These are phyloP conservation scores for Nakazawaea populi DNA, from an alignment of 805 yeast genomes.

Conservation along the genomic window DNA sequence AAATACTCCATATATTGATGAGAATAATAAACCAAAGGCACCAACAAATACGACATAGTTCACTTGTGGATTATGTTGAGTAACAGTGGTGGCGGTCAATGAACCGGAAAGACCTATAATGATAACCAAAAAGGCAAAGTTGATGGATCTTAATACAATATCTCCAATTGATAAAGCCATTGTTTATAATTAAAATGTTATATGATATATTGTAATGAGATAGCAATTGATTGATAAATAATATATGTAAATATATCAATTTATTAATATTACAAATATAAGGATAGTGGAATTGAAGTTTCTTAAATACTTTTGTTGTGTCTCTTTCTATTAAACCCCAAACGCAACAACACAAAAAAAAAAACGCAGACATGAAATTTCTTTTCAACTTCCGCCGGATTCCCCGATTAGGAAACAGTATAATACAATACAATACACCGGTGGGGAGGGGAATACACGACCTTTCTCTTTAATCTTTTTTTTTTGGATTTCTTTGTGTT, in stretches of 20 bases:
- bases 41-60: conserved; percentile 85
- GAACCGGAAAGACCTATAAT: conserved; percentile 86
- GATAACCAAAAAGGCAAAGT: conserved; percentile 72
- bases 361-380: not conserved
- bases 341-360: not conserved
- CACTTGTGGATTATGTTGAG: conserved; percentile 67
- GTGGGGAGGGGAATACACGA: not conserved
- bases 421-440: not conserved
- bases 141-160: conserved; percentile 63
- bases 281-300: not conserved
- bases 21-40: conserved; percentile 78
- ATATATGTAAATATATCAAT: not conserved
- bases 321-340: no score
- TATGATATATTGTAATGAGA: not conserved
- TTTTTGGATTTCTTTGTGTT: not conserved
- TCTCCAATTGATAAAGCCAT: conserved; percentile 70
- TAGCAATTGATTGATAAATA: not conserved
- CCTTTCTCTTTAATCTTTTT: not conserved
- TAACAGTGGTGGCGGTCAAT: conserved; percentile 58
- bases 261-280: not conserved
- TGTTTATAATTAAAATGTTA: no score
- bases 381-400: not conserved
- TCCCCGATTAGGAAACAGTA: conserved; percentile 8
- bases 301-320: not conserved
- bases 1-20: conserved; percentile 69